Evolutionary conservation across 2,329 filamentous ascomycete species (phyloP), one percentile per base, ranked within the genome.

Genomic region (Fusarium camptoceras): DNA sequence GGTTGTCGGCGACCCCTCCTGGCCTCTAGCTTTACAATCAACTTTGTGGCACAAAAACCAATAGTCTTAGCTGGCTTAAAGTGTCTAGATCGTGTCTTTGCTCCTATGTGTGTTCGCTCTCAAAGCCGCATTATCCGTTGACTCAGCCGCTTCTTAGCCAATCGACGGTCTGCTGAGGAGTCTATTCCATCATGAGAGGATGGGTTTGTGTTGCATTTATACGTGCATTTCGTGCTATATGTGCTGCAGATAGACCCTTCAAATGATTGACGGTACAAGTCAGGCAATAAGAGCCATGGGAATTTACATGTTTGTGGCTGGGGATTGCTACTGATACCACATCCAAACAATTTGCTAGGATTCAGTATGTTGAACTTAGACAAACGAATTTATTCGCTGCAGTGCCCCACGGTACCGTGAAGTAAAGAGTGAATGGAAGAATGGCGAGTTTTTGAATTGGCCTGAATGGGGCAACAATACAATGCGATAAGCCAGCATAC

Each of bases 51-150:
- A 37, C 18, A 37, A 37, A 37, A 37, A 37, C 18, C 34, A 37
- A n/a, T 37, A 37, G 34, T 37, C 34, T 37, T 4, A 37, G 34
- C 34, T 37, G 34, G 34, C 34, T 37, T 37, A 37, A 37, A 11
- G 18, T 18, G 18, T 37, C 18, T 37, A 37, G 34, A 37, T 11
- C 18, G 18, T 37, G 10, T 37, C 34, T n/a, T 37, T 37, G 22
- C 10, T 31, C 14, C 7, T 22, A 31, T 18, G 46, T 16, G 27
- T 14, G 20, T 24, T 24, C 20, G 20, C 22, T 60, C 39, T 27
- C 24, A 11, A 44, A 47, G 46, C 46, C 43, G 31, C 48, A 49
- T 42, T 48, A 53, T 66, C 66, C 54, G 51, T 53, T 54, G 50
- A 59, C 60, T 57, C 46, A 55, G 46, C 20, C 31, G n/a, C 12